These are phyloP conservation scores for Daldinia eschscholtzii DNA, from an alignment of 2,329 filamentous ascomycete species.

Conservation along the genomic window DNA sequence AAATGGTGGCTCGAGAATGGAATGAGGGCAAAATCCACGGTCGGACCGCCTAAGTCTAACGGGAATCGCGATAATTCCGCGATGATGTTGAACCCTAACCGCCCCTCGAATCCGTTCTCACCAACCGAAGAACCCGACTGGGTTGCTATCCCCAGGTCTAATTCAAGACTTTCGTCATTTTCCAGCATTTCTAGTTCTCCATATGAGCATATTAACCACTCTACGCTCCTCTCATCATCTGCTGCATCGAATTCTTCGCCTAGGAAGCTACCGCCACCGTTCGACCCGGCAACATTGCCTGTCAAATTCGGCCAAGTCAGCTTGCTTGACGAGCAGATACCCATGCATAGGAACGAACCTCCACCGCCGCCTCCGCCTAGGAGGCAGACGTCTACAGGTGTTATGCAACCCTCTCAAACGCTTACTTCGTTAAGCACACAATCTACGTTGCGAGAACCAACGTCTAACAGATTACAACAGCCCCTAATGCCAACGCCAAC, in stretches of 20 bases:
- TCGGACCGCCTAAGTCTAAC: slow-evolving; percentile 71
- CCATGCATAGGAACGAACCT: slow-evolving; percentile 50
- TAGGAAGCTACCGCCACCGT: slow-evolving; percentile 66
- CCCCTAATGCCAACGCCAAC: slow-evolving; percentile 32
- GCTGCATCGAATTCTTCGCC: slow-evolving; percentile 60
- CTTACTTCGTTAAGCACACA: slow-evolving; percentile 53
- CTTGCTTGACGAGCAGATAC: slow-evolving; percentile 57
- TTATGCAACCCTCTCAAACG: slow-evolving; percentile 35
- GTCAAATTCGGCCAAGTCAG: slow-evolving; percentile 61
- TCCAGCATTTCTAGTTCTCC: slow-evolving; percentile 71
- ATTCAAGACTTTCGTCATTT: slow-evolving; percentile 65
- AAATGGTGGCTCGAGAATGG: slow-evolving; percentile 80
- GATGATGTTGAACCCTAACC: slow-evolving; percentile 77
- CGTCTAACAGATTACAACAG: slow-evolving; percentile 26
- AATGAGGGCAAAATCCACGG: slow-evolving; percentile 78
- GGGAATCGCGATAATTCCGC: slow-evolving; percentile 60
- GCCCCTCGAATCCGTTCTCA: slow-evolving; percentile 85
- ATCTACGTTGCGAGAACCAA: slow-evolving; percentile 50
- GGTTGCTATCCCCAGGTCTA: slow-evolving; percentile 73
- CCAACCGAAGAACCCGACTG: slow-evolving; percentile 83
- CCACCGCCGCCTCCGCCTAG: slow-evolving; percentile 60
- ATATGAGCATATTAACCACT: slow-evolving; percentile 69
- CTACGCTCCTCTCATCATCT: slow-evolving; percentile 60
- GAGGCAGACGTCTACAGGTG: slow-evolving; percentile 47
- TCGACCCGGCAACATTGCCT: slow-evolving; percentile 61